Conservation (phyloP, 1,284 basidiomycete genomes). For the Marasmius oreades region DNA sequence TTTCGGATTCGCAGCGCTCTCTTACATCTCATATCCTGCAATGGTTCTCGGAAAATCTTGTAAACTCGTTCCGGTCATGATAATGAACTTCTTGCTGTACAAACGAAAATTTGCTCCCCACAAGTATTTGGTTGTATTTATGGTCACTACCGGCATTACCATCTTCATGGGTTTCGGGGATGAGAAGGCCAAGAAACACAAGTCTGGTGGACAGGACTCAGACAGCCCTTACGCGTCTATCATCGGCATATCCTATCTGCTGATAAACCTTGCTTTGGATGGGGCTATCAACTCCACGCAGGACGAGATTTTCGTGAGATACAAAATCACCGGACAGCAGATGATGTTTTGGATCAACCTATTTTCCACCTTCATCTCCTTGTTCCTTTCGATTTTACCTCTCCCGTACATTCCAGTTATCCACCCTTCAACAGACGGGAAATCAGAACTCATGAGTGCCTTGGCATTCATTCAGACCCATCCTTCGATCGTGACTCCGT, state of each 20-base stretch:
- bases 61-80: constrained; percentile 95
- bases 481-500: constrained; percentile 73
- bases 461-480: constrained; percentile 78
- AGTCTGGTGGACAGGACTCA: constrained; percentile 24
- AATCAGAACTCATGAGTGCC: constrained; percentile 67
- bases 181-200: constrained; percentile 46
- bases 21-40: constrained; percentile 94
- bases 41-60: constrained; percentile 99
- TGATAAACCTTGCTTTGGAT: constrained; percentile 88
- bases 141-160: constrained; percentile 92
- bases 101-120: constrained; percentile 87
- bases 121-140: constrained; percentile 91
- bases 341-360: constrained; percentile 99
- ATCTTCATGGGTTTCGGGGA: constrained; percentile 91
- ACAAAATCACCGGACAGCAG: constrained; percentile 87
- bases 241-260: constrained; percentile 69
- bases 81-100: constrained; percentile 92
- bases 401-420: constrained; percentile 75
- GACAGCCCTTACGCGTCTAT: constrained; percentile 48
- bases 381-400: constrained; percentile 64
- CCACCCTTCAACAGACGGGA: constrained; percentile 56
- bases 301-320: constrained; percentile 88
- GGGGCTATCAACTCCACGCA: constrained; percentile 97
- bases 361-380: constrained; percentile 72
- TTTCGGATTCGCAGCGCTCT: constrained; percentile 91